These are phyloP conservation scores for Xerocomus brunneocitrinus DNA, from an alignment of 768 basidiomycete species.

Conservation along the genomic window DNA sequence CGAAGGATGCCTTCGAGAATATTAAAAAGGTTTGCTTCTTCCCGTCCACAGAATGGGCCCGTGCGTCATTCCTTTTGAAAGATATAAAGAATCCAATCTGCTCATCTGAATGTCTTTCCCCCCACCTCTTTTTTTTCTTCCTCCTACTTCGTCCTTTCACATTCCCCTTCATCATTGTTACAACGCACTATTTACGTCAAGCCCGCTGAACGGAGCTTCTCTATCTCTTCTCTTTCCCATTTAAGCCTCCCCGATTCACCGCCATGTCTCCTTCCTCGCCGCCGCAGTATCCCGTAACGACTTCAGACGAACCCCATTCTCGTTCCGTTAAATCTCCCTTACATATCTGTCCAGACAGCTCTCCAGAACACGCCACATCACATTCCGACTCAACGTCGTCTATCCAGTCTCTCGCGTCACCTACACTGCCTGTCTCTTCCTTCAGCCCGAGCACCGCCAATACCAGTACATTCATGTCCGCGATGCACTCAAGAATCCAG, in stretches of 20 bases:
- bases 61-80: constrained; percentile 24
- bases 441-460: constrained; percentile 1
- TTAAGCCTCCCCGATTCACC: constrained; percentile 23
- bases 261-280: constrained; percentile 26
- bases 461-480: constrained; percentile 15
- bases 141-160: constrained; percentile 16
- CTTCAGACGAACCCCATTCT: constrained; percentile 9
- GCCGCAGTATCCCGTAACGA: constrained; percentile 22
- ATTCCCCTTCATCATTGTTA: constrained; percentile 6
- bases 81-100: constrained; percentile 23
- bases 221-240: constrained; percentile 9
- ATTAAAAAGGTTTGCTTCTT: constrained; percentile 14
- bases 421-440: constrained; percentile 11
- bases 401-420: constrained; percentile 17
- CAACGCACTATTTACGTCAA: constrained; percentile 23
- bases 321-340: constrained; percentile 5
- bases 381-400: neutral
- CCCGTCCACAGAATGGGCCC: constrained; percentile 21
- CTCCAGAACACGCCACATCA: constrained; percentile 5
- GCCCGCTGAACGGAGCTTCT: constrained; percentile 8
- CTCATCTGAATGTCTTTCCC: constrained; percentile 7
- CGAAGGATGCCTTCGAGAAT: constrained; percentile 19
- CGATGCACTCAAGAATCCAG: constrained; percentile 16
- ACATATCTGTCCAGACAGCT: neutral
- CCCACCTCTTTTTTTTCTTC: constrained; percentile 12